phyloP scores from a whole-genome alignment of 805 yeast genomes.

The Starmerella sirachaensis region DNA sequence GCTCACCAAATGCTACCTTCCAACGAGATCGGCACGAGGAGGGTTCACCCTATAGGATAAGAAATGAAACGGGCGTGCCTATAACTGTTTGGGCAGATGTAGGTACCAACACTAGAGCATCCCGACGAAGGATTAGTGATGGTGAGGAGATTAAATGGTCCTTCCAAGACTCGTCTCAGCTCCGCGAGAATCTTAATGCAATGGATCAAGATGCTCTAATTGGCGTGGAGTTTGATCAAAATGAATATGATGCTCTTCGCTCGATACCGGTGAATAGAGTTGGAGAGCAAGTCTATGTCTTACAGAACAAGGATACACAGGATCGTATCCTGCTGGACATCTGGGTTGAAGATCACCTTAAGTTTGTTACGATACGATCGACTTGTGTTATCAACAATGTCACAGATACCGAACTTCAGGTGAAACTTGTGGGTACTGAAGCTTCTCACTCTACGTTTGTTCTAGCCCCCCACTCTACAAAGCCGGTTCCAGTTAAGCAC shows the following conservation, averaged over 20 bases:
- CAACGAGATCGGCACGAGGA: conserved; percentile 46
- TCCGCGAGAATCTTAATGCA: conserved; percentile 67
- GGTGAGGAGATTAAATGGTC: conserved; percentile 63
- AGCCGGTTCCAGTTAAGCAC: conserved; percentile 62
- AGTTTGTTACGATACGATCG: conserved; percentile 65
- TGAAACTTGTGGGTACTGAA: conserved; percentile 24
- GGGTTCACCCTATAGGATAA: conserved; percentile 67
- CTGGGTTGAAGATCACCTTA: conserved; percentile 59
- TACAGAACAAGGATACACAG: conserved; percentile 31
- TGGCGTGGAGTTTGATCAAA: conserved; percentile 44
- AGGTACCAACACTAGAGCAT: background rate
- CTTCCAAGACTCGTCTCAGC: conserved; percentile 84
- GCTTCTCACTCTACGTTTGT: conserved; percentile 28
- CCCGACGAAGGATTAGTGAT: conserved; percentile 30
- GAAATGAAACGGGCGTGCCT: conserved; percentile 76
- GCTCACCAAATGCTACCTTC: conserved; percentile 21
- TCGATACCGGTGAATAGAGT: conserved; percentile 62
- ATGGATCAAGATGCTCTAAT: conserved; percentile 50
- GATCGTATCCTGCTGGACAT: conserved; percentile 66
- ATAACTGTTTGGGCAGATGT: conserved; percentile 71
- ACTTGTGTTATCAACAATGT: conserved; percentile 59
- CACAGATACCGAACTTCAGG: conserved; percentile 45
- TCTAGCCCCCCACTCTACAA: conserved; percentile 44
- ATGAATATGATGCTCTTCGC: conserved; percentile 43
- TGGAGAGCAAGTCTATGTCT: conserved; percentile 65